Percentiles rank a stretch among this genome's conserved stretches.
Evolutionary conservation across 768 basidiomycete genomes (phyloP).

Genomic region (Leucosporidium yakuticum): DNA sequence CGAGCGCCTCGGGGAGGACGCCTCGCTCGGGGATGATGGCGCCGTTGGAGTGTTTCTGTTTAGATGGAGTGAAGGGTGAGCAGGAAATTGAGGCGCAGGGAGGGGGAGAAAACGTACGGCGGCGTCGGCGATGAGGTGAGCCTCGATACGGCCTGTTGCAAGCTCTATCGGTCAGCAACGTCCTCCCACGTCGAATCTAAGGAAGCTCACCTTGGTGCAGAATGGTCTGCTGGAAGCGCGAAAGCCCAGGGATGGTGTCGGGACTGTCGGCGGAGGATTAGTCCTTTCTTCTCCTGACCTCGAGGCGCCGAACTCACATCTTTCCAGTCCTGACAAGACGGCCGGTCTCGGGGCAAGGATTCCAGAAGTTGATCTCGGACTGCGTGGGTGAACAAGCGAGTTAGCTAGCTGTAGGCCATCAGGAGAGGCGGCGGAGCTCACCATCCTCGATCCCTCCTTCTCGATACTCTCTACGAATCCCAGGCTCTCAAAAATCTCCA

Average conservation of each 20-base stretch:
- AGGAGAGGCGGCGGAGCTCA: background rate
- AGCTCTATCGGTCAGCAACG: background rate
- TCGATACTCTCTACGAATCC: conserved; percentile 36
- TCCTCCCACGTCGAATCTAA: background rate
- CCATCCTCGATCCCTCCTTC: conserved; percentile 33
- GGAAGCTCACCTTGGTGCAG: conserved; percentile 21
- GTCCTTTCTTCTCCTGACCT: background rate
- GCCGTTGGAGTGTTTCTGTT: conserved; percentile 32
- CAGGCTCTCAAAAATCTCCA: conserved; percentile 38
- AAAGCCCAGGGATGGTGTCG: conserved; percentile 33
- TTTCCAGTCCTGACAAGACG: conserved; percentile 24
- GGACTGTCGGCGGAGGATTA: conserved; percentile 9
- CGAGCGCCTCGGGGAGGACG: conserved; percentile 38
- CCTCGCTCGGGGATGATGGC: conserved; percentile 38
- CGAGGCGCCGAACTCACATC: conserved; percentile 14
- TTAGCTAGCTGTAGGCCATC: background rate
- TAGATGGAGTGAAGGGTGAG: conserved; percentile 25
- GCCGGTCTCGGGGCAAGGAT: conserved; percentile 32
- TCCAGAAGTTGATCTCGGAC: conserved; percentile 36
- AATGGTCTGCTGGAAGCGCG: conserved; percentile 33
- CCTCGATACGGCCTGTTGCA: conserved; percentile 23
- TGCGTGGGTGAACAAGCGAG: background rate
- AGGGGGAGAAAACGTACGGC: conserved; percentile 2
- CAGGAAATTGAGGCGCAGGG: conserved; percentile 8
- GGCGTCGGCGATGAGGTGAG: conserved; percentile 29